These are phyloP conservation scores for Melampsora americana DNA, from an alignment of 1,284 basidiomycete genomes.

Conservation along the genomic window DNA sequence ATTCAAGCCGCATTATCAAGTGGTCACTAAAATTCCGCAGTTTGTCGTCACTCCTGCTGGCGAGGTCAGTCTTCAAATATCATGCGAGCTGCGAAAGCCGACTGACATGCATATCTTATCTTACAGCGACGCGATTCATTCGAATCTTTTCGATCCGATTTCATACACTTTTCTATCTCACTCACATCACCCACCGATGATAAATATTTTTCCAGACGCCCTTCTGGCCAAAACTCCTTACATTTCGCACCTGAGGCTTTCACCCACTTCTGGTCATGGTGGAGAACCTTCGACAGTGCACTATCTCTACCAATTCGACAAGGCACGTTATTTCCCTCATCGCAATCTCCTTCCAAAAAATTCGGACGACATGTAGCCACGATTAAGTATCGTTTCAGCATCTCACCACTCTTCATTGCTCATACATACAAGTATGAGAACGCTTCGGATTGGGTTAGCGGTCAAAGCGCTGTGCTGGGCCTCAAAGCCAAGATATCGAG, in stretches of 20 bases:
- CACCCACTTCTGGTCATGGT: slow-evolving; percentile 90
- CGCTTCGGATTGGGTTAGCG: slow-evolving; percentile 70
- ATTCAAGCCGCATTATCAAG: slow-evolving; percentile 77
- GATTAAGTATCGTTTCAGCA: slow-evolving; percentile 81
- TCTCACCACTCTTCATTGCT: slow-evolving; percentile 76
- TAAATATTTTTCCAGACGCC: slow-evolving; percentile 36
- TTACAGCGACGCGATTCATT: slow-evolving; percentile 67
- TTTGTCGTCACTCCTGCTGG: slow-evolving; percentile 53
- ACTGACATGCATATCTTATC: slow-evolving; percentile 49
- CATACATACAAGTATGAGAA: slow-evolving; percentile 82
- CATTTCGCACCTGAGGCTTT: slow-evolving; percentile 84
- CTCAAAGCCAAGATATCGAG: slow-evolving; percentile 74
- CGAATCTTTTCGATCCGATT: slow-evolving; percentile 85
- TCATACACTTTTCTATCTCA: slow-evolving; percentile 87
- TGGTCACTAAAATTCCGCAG: slow-evolving; percentile 63
- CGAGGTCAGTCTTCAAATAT: slow-evolving; percentile 49
- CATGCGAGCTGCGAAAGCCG: neutral
- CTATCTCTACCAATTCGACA: slow-evolving; percentile 82
- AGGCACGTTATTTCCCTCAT: slow-evolving; percentile 72
- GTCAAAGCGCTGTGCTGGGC: slow-evolving; percentile 75
- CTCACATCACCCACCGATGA: slow-evolving; percentile 61
- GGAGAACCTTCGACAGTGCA: slow-evolving; percentile 73
- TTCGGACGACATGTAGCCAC: slow-evolving; percentile 85
- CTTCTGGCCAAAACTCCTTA: slow-evolving; percentile 65
- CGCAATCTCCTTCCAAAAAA: slow-evolving; percentile 74